These are phyloP conservation scores for Porcisia deanei DNA, from an alignment of 208 protist genomes.

Conservation along the genomic window DNA sequence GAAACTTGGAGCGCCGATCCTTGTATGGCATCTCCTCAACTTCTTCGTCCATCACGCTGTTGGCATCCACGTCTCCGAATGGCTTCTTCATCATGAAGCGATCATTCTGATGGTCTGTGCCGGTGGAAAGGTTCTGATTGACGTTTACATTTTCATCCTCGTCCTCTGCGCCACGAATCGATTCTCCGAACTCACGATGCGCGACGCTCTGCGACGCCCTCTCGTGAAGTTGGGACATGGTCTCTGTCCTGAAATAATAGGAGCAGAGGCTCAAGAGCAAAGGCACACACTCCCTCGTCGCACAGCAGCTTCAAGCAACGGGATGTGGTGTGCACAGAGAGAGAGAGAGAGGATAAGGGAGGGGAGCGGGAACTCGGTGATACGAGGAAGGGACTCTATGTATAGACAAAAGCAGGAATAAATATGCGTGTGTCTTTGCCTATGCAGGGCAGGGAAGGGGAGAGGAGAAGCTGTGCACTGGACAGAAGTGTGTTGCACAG, in stretches of 20 bases:
- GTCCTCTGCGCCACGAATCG: not conserved
- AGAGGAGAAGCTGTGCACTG: no score
- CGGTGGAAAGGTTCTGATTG: not conserved
- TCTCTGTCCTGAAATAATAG: not conserved
- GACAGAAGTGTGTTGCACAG: no score
- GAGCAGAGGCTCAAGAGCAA: not conserved
- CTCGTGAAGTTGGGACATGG: constrained; percentile 21
- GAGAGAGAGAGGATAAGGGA: not conserved
- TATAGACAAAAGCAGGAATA: not conserved
- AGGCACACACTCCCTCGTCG: not conserved
- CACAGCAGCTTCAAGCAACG: not conserved
- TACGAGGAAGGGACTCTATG: not conserved
- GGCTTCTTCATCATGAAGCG: not conserved
- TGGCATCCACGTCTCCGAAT: not conserved
- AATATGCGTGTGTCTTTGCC: not conserved
- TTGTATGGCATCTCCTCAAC: not conserved
- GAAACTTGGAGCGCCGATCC: constrained; percentile 14
- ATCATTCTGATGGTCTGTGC: not conserved
- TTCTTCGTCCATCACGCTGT: constrained; percentile 10
- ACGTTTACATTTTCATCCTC: not conserved
- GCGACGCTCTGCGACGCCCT: not conserved
- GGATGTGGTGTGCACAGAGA: not conserved
- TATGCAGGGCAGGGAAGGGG: not conserved
- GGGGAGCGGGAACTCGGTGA: not conserved
- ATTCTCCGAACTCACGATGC: constrained; percentile 7